These are phyloP conservation scores for Ogataea paraovalis DNA, from an alignment of 805 yeast genomes.

Conservation along the genomic window DNA sequence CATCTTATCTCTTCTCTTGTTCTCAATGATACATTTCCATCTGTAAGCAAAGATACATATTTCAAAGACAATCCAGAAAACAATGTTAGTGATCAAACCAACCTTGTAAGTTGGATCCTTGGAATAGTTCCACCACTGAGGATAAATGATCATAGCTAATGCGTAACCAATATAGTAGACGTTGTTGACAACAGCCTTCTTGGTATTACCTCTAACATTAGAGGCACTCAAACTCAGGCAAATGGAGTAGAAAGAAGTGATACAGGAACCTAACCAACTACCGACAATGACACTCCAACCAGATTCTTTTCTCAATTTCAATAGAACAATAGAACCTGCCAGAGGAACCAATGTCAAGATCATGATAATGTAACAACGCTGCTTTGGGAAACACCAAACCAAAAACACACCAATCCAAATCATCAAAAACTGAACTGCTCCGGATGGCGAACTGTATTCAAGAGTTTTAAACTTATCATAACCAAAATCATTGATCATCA, in stretches of 20 bases:
- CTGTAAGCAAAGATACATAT: constrained; percentile 22
- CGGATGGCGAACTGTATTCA: constrained; percentile 28
- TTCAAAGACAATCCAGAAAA: constrained; percentile 33
- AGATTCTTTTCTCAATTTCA: constrained; percentile 9
- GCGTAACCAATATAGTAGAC: constrained; percentile 57
- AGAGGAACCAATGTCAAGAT: constrained; percentile 20
- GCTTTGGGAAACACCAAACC: constrained; percentile 19
- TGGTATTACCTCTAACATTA: constrained; percentile 64
- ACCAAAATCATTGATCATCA: constrained; percentile 31
- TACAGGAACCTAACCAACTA: constrained; percentile 21
- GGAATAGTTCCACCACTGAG: constrained; percentile 55
- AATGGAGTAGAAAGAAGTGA: constrained; percentile 16
- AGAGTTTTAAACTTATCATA: constrained; percentile 24
- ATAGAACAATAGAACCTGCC: constrained; percentile 20
- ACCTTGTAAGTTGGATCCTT: constrained; percentile 57
- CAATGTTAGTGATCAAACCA: constrained; percentile 50
- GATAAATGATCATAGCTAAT: constrained; percentile 62
- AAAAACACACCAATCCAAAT: constrained; percentile 24
- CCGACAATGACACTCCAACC: constrained; percentile 23
- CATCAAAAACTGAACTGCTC: constrained; percentile 27
- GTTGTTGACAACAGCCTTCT: constrained; percentile 56
- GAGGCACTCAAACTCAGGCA: constrained; percentile 22
- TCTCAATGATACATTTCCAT: constrained; percentile 22
- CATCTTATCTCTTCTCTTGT: constrained; percentile 21
- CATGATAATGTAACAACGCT: constrained; percentile 18